Evolutionary conservation across 768 basidiomycete species (phyloP), one percentile per base, ranked within the genome.

Genomic region (Plicaturopsis crispa): DNA sequence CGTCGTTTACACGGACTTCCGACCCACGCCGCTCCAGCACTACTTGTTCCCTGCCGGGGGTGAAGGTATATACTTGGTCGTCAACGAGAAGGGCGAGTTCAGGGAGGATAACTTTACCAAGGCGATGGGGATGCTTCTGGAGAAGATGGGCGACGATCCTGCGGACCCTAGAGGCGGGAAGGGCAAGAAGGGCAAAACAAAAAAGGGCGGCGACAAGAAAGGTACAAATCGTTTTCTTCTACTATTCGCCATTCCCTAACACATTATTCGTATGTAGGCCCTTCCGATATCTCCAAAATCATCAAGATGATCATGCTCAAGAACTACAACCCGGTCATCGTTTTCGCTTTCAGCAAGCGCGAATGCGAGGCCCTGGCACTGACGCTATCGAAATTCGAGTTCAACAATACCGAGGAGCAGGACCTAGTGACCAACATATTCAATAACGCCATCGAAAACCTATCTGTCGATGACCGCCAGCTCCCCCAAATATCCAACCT

Each of bases 71-170:
- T 96, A 91, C 56, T 68, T 99, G 2, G 96, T 99, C 2, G 89
- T 99, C n/a, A 97, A 99, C 52, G 96, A 99, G 63, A 92, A 94
- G 63, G 80, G 92, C 40, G 89, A 93, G 43, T 99, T 99, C 52
- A 70, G 88, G 20, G 96, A 99, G 54, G 96, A 98, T 48, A 98
- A 91, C 54, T 99, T 99, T 61, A 82, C 78, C 52, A 97, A 93
- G 54, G 94, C 94, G 0, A 99, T 99, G 96, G 90, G 90, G 7
- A 83, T 87, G 50, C 59, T 99, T 13, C 84, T 86, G 43, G 87
- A 89, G 28, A 73, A 61, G 43, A 67, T 73, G 59, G 93, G 92
- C 3, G 91, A 96, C 36, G 93, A 96, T 57, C 90, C 94, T 4
- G 88, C 93, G 0, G 90, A 91, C 57, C 75, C 89, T 0, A 78